phyloP scores from a whole-genome alignment of 1,284 basidiomycete genomes.

The Ceratobasidium sp. region DNA sequence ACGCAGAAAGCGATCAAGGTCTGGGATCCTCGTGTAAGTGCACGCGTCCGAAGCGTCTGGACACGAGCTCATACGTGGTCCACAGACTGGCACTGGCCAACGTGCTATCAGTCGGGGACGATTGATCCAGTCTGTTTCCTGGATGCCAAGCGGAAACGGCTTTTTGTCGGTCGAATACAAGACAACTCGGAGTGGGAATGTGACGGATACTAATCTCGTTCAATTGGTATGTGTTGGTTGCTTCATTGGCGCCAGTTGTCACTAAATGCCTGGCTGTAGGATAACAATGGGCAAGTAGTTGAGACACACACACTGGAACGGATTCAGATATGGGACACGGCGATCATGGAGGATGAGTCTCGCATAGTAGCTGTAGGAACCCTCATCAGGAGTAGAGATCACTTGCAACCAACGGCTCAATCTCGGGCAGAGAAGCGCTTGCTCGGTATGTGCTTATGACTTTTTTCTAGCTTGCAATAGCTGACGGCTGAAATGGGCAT shows the following conservation, averaged over 20 bases:
- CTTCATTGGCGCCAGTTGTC: not conserved
- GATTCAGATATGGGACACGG: constrained; percentile 74
- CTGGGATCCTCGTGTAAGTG: constrained; percentile 67
- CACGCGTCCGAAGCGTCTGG: not conserved
- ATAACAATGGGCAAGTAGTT: constrained; percentile 57
- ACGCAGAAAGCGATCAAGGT: constrained; percentile 68
- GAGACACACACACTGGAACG: constrained; percentile 64
- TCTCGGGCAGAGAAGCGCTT: constrained; percentile 77
- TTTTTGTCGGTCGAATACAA: constrained; percentile 39
- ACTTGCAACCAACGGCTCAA: constrained; percentile 69
- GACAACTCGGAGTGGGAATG: not conserved
- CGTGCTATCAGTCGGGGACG: constrained; percentile 70
- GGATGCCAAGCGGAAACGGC: constrained; percentile 72
- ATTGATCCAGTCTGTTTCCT: constrained; percentile 69
- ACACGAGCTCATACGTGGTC: constrained; percentile 34
- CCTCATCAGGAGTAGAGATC: constrained; percentile 63
- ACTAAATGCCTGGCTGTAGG: constrained; percentile 48
- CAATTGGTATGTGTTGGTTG: not conserved
- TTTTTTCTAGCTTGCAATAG: not conserved
- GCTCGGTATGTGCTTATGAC: constrained; percentile 58
- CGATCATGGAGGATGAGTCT: constrained; percentile 67
- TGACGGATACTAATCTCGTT: constrained; percentile 7
- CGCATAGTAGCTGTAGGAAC: constrained; percentile 72
- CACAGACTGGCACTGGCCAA: constrained; percentile 72
- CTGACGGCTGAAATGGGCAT: not conserved